Conservation (phyloP, 345 rosid species). For the Brassica incana region DNA sequence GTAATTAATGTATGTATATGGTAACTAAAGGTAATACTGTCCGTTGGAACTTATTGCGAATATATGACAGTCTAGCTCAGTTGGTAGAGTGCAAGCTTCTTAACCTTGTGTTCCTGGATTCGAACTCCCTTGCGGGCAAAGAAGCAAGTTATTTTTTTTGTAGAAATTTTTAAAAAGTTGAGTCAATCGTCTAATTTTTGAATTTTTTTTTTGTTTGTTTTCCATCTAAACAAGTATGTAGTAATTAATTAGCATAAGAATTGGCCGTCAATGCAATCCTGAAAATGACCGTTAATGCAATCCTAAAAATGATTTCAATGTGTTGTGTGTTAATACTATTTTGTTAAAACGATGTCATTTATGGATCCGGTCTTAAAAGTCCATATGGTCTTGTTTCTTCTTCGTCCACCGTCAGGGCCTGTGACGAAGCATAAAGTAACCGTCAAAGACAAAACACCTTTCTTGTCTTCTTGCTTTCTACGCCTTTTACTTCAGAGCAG, state of each 20-base stretch:
- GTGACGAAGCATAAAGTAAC: constrained; percentile 1
- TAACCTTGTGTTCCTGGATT: neutral
- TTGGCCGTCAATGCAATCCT: neutral
- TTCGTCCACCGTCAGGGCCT: neutral
- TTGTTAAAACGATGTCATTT: neutral
- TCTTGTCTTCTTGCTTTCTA: constrained; percentile 29
- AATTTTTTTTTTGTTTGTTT: too few species aligned
- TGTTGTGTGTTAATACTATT: neutral
- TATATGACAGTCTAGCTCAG: neutral
- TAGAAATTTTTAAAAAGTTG: neutral
- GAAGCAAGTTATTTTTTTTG: neutral
- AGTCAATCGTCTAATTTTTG: neutral
- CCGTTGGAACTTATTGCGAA: neutral
- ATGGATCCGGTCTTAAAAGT: neutral
- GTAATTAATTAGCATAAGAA: neutral
- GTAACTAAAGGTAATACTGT: neutral
- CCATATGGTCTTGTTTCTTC: neutral
- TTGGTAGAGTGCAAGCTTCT: neutral
- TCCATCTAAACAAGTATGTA: neutral
- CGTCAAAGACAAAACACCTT: constrained; percentile 12
- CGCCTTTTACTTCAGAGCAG: constrained; percentile 1
- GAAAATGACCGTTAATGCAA: neutral
- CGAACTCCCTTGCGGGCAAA: neutral
- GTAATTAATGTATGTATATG: neutral
- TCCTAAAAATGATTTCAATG: neutral